Base-by-base conservation (phyloP, 2,329 filamentous ascomycete genomes). In the Clathrospora elynae region DNA sequence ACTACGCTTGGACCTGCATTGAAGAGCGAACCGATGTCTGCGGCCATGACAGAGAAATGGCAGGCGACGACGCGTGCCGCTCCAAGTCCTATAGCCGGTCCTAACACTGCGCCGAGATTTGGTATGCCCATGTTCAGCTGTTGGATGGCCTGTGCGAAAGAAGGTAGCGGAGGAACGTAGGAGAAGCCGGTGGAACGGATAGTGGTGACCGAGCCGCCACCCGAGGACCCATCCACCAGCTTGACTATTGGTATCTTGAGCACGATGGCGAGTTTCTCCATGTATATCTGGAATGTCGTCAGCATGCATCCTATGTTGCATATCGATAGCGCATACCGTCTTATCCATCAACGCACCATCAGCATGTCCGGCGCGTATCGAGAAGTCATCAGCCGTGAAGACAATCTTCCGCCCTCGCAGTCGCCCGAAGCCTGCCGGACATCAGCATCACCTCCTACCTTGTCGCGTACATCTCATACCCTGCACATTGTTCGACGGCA, bases 11-110 rank as follows among this genome's bases (percentile, higher is more conserved):
- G 82, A 0, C 83, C 83, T 5, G 83, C 83, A 57, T 85, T 85
- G 59, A 86, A 84, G 16, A 85, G 57, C 1, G 75, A 74, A 0
- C 82, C 83, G 1, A 86, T 73, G 59, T 85, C 80, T 4, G 71
- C 80, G 3, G 82, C 81, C 82, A 85, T 85, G 22, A 85, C 82
- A 1, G 77, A 81, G 57, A 85, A 86, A 58, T 85, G 83, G 31
- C 81, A 84, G 2, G 76, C 74, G 1, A 82, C 79, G 0, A 84
- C 81, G 26, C 82, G 70, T 1, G 82, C 82, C 3, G 82, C 81
- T 6, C 83, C 82, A 2, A 85, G 68, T 0, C 83, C 83, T 47
- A 85, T 83, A 0, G 82, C 82, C 4, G 83, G 82, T 0, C 83
- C 83, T 8, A 85, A 56, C 0, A 84, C 80, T 1, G 82, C 82